Percentiles rank a stretch among this genome's conserved stretches.
These are phyloP conservation scores for Leptomonas seymouri DNA, from an alignment of 208 protist genomes.

Conservation along the genomic window DNA sequence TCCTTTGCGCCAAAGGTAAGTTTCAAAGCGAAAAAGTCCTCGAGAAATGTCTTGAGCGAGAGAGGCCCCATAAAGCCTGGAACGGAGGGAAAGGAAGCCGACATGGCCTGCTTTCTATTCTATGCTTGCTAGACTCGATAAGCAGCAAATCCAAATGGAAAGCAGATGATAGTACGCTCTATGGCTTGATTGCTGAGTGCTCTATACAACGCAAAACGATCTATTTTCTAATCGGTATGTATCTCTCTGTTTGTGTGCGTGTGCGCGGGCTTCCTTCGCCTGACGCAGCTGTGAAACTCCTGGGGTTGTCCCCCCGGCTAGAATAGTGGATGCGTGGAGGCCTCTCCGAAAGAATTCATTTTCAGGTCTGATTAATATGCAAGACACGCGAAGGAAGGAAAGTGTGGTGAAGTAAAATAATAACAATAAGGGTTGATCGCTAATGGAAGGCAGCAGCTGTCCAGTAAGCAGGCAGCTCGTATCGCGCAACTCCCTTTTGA, in stretches of 20 bases:
- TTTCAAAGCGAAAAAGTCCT: conserved; percentile 40
- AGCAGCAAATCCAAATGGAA: neutral
- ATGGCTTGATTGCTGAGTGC: too few relatives aligned
- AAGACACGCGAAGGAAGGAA: neutral
- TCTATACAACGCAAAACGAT: too few relatives aligned
- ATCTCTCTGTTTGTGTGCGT: too few relatives aligned
- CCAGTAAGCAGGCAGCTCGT: too few relatives aligned
- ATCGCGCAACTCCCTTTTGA: too few relatives aligned
- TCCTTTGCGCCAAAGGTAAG: conserved; percentile 23
- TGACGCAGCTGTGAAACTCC: too few relatives aligned
- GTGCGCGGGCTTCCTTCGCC: too few relatives aligned
- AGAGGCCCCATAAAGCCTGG: conserved; percentile 54
- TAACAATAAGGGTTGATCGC: neutral
- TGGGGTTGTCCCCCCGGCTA: too few relatives aligned
- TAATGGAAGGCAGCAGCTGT: too few relatives aligned
- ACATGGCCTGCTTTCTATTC: conserved; percentile 29
- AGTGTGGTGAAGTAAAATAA: neutral
- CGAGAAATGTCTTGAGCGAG: conserved; percentile 56
- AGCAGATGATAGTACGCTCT: neutral
- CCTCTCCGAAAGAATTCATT: too few relatives aligned
- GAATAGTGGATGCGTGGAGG: too few relatives aligned
- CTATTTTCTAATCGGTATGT: too few relatives aligned
- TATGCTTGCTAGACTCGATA: neutral
- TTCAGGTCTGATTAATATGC: neutral
- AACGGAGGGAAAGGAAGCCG: conserved; percentile 43